A percentile compares a stretch with the other conserved stretches of the same genome.
Conservation (phyloP, 108 stramenopile genomes). For the Discostella pseudostelligera region DNA sequence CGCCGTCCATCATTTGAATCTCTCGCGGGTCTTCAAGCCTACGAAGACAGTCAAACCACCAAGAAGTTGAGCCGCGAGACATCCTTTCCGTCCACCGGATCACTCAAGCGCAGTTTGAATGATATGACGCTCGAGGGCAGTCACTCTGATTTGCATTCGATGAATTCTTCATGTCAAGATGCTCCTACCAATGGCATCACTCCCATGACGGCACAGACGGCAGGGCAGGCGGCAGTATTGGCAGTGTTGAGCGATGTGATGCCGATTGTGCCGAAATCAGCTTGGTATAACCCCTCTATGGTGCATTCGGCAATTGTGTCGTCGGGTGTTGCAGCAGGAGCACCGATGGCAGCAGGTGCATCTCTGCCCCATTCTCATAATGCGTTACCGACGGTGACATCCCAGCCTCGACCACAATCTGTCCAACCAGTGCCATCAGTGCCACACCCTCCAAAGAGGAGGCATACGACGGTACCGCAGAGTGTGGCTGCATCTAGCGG, state of each 20-base stretch:
- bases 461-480: neutral
- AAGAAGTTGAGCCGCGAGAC: constrained; percentile 43
- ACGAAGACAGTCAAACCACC: constrained; percentile 6
- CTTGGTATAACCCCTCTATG: constrained; percentile 11
- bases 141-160: neutral
- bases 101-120: constrained; percentile 69
- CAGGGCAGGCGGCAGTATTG: constrained; percentile 35
- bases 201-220: constrained; percentile 49
- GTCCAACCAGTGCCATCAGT: too few species aligned
- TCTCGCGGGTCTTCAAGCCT: constrained; percentile 47
- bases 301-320: too few species aligned
- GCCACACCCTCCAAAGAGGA: too few species aligned
- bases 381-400: too few species aligned
- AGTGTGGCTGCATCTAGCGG: neutral
- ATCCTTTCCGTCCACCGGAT: constrained; percentile 68
- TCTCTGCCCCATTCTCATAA: too few species aligned
- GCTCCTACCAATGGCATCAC: constrained; percentile 19
- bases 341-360: too few species aligned
- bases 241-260: constrained; percentile 37
- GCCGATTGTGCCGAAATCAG: constrained; percentile 26
- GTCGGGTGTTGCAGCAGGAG: too few species aligned
- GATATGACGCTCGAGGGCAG: constrained; percentile 40
- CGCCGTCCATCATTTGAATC: constrained; percentile 86
- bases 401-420: too few species aligned
- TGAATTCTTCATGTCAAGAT: constrained; percentile 1